phyloP scores from a whole-genome alignment of 176 grass and related monocot species.

The Juncus effusus region DNA sequence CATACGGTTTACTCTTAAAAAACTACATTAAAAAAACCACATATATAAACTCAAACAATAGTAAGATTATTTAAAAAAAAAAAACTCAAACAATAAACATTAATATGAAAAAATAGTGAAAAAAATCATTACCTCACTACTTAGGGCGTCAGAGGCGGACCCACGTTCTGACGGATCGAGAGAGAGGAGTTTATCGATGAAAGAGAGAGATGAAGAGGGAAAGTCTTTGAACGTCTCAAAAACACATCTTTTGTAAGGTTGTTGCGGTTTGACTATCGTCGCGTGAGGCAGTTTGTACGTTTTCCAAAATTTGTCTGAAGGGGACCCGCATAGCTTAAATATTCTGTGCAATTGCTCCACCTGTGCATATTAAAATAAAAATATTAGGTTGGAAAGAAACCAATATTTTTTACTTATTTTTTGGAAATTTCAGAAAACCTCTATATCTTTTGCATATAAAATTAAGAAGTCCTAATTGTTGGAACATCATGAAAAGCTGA shows the following conservation, averaged over 20 bases:
- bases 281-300: constrained; percentile 39
- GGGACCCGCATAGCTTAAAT: constrained; percentile 55
- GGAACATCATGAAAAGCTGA: no score
- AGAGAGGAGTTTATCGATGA: constrained; percentile 43
- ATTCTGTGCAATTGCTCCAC: constrained; percentile 58
- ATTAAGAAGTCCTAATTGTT: no score
- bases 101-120: not conserved
- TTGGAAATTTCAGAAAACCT: not conserved
- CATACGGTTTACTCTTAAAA: constrained; percentile 41
- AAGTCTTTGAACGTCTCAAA: constrained; percentile 40
- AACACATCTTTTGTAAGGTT: constrained; percentile 44
- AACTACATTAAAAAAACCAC: constrained; percentile 28
- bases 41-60: constrained; percentile 3
- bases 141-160: constrained; percentile 34
- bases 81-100: constrained; percentile 7
- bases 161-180: constrained; percentile 41
- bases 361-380: constrained; percentile 14
- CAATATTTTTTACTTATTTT: not conserved
- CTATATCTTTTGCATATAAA: no score
- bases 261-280: constrained; percentile 39
- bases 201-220: constrained; percentile 29
- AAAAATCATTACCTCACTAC: constrained; percentile 32
- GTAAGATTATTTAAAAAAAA: not conserved
- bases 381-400: not conserved
- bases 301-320: constrained; percentile 54